Base-by-base conservation (phyloP, 2,329 filamentous ascomycete species). In the Bretziella fagacearum region DNA sequence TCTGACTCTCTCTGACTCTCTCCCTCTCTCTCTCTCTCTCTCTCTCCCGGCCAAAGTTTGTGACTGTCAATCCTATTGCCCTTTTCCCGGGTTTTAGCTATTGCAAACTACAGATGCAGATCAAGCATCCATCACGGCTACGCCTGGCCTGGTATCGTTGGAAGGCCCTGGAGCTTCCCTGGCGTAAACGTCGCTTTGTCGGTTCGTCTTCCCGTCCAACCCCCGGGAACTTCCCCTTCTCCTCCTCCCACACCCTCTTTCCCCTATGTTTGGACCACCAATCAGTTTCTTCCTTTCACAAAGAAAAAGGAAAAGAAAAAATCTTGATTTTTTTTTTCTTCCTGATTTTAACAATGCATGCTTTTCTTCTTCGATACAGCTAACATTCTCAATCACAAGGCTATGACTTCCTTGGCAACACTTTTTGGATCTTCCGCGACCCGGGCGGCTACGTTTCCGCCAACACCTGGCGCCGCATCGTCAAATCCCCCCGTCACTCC, bases 401-500 rank as follows among this genome's bases (percentile, higher is more conserved):
- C 53, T 66, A 71, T 55, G 77, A 81, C 57, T 73, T 80, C 49
- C 57, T 73, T 20, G 75, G 76, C 47, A 80, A 81, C 62, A 79
- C 77, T 3, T 81, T 72, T 64, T 81, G 77, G 76, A 74, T 79
- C 55, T 79, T 81, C 61, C 68, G 67, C 50, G 69, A 77, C 53
- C 55, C 61, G 5, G 65, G 67, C 47, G 55, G 59, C 29, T 60
- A 64, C 42, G 23, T 47, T 15, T 32, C 49, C 47, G 50, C 59
- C 39, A 54, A 57, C 27, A 70, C 72, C 53, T 73, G 71, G 68
- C 71, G 76, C 26, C 72, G 76, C 57, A 78, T 79, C 52, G 74
- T 79, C 42, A 57, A 73, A 54, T 77, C 73, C 59, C 73, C 74
- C 8, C 61, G 65, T 42, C 63, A 63, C 36, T 67, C 68, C 2